A percentile compares a stretch with the other conserved stretches of the same genome.
Conservation (phyloP, 208 protist genomes). For the Trypanosoma vivax region DNA sequence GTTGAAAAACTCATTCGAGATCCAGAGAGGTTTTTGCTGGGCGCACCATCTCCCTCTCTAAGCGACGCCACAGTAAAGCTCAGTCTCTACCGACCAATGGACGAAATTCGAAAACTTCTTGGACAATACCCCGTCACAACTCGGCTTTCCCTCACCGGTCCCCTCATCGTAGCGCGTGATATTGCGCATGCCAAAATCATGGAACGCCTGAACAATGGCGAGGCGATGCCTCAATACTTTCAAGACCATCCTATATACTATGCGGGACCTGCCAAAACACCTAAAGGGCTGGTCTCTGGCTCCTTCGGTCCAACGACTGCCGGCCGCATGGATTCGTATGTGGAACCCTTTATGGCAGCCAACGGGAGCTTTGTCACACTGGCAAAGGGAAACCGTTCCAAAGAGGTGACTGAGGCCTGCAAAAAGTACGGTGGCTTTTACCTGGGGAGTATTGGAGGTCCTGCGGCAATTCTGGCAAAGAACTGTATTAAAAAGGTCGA, state of each 20-base stretch:
- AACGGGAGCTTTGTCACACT: constrained; percentile 92
- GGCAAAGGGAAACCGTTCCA: constrained; percentile 95
- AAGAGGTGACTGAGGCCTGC: constrained; percentile 90
- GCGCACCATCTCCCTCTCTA: constrained; percentile 36
- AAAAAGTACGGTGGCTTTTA: constrained; percentile 97
- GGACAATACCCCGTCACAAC: constrained; percentile 85
- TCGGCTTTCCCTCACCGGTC: constrained; percentile 90
- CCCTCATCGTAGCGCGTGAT: constrained; percentile 95
- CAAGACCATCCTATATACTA: constrained; percentile 96
- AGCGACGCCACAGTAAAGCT: constrained; percentile 63
- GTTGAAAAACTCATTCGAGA: constrained; percentile 92
- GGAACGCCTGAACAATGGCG: constrained; percentile 81
- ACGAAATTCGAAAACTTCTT: constrained; percentile 70
- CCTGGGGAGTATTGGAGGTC: constrained; percentile 95
- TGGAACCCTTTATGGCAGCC: constrained; percentile 89
- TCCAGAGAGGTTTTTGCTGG: constrained; percentile 89
- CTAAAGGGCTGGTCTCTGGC: constrained; percentile 89
- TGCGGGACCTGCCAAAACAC: constrained; percentile 95
- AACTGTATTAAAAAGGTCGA: constrained; percentile 93
- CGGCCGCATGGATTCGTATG: constrained; percentile 96
- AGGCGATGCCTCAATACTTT: constrained; percentile 89
- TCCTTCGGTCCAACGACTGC: constrained; percentile 97
- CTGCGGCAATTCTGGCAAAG: constrained; percentile 91
- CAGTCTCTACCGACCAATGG: constrained; percentile 89
- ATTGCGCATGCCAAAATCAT: constrained; percentile 96